phyloP scores from a whole-genome alignment of 2,329 filamentous ascomycete species.

The Mycocentrospora acerina region DNA sequence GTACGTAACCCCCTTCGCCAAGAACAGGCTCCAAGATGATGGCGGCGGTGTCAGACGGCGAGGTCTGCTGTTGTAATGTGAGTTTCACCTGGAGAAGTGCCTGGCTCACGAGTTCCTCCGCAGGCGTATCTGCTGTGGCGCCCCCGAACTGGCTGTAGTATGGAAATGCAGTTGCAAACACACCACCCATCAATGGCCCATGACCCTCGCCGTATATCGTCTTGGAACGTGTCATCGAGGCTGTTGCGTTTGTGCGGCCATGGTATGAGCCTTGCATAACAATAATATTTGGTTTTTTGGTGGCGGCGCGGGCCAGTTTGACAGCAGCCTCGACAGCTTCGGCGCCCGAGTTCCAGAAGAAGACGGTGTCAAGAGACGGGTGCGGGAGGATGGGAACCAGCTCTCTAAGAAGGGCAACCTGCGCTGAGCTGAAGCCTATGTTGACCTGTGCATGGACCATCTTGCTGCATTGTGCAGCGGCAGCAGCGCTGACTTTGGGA shows the following conservation, averaged over 20 bases:
- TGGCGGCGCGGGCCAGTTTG: constrained; percentile 30
- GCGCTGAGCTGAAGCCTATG: constrained; percentile 32
- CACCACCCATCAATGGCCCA: constrained; percentile 31
- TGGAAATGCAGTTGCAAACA: constrained; percentile 32
- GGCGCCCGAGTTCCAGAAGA: constrained; percentile 34
- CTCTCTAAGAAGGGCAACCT: constrained; percentile 30
- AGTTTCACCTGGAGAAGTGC: constrained; percentile 29
- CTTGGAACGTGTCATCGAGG: constrained; percentile 34
- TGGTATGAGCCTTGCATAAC: constrained; percentile 37
- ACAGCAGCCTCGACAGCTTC: constrained; percentile 34
- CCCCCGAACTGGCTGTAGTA: constrained; percentile 33
- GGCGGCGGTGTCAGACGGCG: constrained; percentile 30
- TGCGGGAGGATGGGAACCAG: constrained; percentile 32
- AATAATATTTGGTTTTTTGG: constrained; percentile 35
- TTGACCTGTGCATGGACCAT: constrained; percentile 35
- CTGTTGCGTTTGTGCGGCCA: constrained; percentile 31
- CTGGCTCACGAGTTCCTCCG: constrained; percentile 25
- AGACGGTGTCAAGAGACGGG: constrained; percentile 29
- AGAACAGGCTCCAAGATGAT: constrained; percentile 33
- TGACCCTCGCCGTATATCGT: constrained; percentile 35
- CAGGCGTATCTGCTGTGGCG: constrained; percentile 23
- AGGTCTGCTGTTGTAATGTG: constrained; percentile 28
- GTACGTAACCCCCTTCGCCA: constrained; percentile 33
- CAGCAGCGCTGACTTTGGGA: constrained; percentile 32
- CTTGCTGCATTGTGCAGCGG: constrained; percentile 31